A percentile compares a stretch with the other conserved stretches of the same genome.
phyloP scores from a whole-genome alignment of 352 stramenopile species.

The Elongisporangium undulatum region DNA sequence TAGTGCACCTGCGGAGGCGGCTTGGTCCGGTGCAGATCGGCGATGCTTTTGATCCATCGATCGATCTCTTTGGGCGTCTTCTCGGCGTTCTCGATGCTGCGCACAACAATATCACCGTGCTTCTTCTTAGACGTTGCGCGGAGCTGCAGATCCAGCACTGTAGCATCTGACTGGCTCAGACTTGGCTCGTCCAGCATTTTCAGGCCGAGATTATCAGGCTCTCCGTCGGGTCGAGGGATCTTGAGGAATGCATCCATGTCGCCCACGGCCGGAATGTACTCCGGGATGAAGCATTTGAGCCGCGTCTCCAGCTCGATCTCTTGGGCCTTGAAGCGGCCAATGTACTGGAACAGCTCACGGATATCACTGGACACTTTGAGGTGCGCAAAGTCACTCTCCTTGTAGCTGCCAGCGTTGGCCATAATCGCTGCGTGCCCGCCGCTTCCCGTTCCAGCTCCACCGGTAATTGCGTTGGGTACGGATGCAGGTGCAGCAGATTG shows the following conservation, averaged over 20 bases:
- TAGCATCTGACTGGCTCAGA: constrained; percentile 91
- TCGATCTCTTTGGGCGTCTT: constrained; percentile 93
- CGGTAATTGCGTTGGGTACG: background rate
- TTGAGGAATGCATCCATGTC: constrained; percentile 97
- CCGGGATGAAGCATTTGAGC: constrained; percentile 96
- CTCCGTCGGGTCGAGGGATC: constrained; percentile 90
- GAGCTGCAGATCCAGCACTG: constrained; percentile 94
- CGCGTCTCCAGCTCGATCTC: constrained; percentile 94
- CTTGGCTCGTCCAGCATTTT: constrained; percentile 94
- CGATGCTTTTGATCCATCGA: constrained; percentile 94
- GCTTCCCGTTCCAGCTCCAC: constrained; percentile 2
- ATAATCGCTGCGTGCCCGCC: constrained; percentile 54
- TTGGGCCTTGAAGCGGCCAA: constrained; percentile 93
- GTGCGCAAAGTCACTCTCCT: constrained; percentile 83
- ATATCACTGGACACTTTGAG: constrained; percentile 90
- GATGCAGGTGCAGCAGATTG: constrained; percentile 14
- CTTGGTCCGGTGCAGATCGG: constrained; percentile 92
- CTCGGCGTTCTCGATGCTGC: constrained; percentile 93
- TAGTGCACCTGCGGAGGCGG: constrained; percentile 91
- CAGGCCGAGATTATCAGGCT: constrained; percentile 88
- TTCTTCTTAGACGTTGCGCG: constrained; percentile 94
- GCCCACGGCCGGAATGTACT: constrained; percentile 95
- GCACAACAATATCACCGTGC: constrained; percentile 88
- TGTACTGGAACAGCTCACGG: constrained; percentile 92
- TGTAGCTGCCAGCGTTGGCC: constrained; percentile 74